phyloP scores from a whole-genome alignment of 805 yeast species.

The Candida cerambycidarum region DNA sequence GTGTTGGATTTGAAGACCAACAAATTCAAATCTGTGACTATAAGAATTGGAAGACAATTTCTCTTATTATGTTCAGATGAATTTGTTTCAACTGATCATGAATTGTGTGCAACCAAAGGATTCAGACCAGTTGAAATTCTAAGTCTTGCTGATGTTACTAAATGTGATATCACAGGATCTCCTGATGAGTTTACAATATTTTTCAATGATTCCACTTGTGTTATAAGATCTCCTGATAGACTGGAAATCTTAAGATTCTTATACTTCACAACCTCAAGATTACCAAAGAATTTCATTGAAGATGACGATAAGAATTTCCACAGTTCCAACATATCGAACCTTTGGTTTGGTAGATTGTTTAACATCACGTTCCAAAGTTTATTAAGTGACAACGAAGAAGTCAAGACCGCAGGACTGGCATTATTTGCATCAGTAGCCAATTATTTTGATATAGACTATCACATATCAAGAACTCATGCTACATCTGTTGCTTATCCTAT shows the following conservation, averaged over 20 bases:
- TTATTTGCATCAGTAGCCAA: constrained; percentile 62
- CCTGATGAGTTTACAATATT: constrained; percentile 36
- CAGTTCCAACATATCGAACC: constrained; percentile 17
- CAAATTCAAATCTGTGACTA: constrained; percentile 57
- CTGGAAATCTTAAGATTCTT: constrained; percentile 68
- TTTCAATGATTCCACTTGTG: constrained; percentile 26
- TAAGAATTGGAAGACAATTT: constrained; percentile 70
- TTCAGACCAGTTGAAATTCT: constrained; percentile 37
- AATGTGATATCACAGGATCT: constrained; percentile 35
- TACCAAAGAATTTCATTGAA: constrained; percentile 33
- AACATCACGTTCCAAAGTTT: constrained; percentile 69
- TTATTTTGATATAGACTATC: constrained; percentile 60
- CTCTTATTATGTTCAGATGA: constrained; percentile 50
- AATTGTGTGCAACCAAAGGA: constrained; percentile 23
- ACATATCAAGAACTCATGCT: constrained; percentile 53
- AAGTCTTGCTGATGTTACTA: constrained; percentile 31
- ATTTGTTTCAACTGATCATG: constrained; percentile 18
- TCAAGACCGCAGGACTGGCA: constrained; percentile 62
- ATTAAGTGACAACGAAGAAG: constrained; percentile 55
- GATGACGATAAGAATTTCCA: constrained; percentile 20
- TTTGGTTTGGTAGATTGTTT: constrained; percentile 58
- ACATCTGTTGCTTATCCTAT: constrained; percentile 67
- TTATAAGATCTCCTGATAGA: constrained; percentile 35
- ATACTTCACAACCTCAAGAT: constrained; percentile 62
- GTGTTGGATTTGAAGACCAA: constrained; percentile 48